Evolutionary conservation across 805 yeast species (phyloP).

Genomic region (Saccharomycopsis fodiens): DNA sequence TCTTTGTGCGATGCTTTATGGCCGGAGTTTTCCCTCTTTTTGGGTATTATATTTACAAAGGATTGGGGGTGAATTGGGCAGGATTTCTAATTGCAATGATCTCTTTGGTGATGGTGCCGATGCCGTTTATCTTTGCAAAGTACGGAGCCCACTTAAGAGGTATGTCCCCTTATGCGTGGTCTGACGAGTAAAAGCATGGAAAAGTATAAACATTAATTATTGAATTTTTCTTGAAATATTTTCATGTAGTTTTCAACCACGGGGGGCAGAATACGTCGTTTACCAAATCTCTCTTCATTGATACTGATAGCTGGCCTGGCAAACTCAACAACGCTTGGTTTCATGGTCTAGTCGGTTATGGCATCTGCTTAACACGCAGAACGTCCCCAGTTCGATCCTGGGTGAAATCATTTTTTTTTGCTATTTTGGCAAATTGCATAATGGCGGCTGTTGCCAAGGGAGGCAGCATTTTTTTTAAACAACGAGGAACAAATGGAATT

Average conservation of each 20-base stretch:
- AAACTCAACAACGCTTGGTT: slow-evolving; percentile 43
- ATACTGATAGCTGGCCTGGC: neutral
- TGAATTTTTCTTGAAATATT: no score
- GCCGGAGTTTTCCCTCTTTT: slow-evolving; percentile 68
- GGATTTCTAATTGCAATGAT: slow-evolving; percentile 54
- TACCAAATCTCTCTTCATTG: neutral
- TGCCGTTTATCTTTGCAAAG: slow-evolving; percentile 49
- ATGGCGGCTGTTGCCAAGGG: no score
- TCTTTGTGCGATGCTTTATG: slow-evolving; percentile 56
- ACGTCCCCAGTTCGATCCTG: slow-evolving; percentile 99
- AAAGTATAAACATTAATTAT: neutral
- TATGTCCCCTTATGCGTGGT: slow-evolving; percentile 23
- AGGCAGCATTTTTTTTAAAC: no score
- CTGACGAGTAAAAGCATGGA: slow-evolving; percentile 6
- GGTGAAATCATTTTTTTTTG: slow-evolving; percentile 74
- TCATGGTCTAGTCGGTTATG: slow-evolving; percentile 99
- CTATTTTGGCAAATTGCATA: slow-evolving; percentile 10
- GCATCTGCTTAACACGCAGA: slow-evolving; percentile 99
- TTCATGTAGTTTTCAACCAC: no score
- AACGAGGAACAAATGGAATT: no score
- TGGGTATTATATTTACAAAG: slow-evolving; percentile 48
- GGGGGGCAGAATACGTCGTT: no score
- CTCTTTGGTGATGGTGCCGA: slow-evolving; percentile 52
- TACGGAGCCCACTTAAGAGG: slow-evolving; percentile 51
- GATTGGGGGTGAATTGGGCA: slow-evolving; percentile 65